Conservation (phyloP, 257 asterid genomes). For the Scutellaria galericulata region DNA sequence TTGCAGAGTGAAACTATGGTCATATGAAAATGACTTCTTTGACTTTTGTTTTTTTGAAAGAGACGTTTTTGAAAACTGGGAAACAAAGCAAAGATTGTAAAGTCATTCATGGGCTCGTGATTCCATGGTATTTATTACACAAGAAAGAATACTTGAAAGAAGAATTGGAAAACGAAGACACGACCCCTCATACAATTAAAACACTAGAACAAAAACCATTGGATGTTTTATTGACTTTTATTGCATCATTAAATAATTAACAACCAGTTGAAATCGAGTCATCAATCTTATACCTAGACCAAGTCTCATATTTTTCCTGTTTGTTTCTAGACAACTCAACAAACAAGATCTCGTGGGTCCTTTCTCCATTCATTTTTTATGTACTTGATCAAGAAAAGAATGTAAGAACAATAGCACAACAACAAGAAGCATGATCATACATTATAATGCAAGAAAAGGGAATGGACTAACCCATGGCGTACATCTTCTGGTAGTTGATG, state of each 20-base stretch:
- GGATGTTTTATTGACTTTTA: constrained; percentile 26
- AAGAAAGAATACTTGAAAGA: neutral
- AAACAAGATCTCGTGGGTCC: constrained; percentile 59
- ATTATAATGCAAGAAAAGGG: constrained; percentile 18
- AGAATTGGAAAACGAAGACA: constrained; percentile 22
- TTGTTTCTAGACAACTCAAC: constrained; percentile 43
- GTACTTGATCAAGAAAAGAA: constrained; percentile 22
- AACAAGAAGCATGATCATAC: constrained; percentile 23
- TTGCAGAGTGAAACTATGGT: neutral
- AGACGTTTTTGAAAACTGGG: constrained; percentile 28
- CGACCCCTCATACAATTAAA: constrained; percentile 7
- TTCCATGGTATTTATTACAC: constrained; percentile 24
- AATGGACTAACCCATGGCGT: constrained; percentile 81
- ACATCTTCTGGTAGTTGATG: constrained; percentile 97
- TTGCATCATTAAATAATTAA: constrained; percentile 30
- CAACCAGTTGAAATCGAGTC: constrained; percentile 32
- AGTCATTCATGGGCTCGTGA: constrained; percentile 19
- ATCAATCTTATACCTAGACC: constrained; percentile 34
- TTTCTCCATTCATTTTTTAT: constrained; percentile 13
- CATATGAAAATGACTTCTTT: constrained; percentile 14
- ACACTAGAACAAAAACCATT: constrained; percentile 25
- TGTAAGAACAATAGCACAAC: constrained; percentile 11
- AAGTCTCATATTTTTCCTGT: constrained; percentile 42
- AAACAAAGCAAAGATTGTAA: constrained; percentile 24
- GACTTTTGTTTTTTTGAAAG: constrained; percentile 16